Evolutionary conservation across 129 eudicot species (phyloP).

Genomic region (Arctium lappa): DNA sequence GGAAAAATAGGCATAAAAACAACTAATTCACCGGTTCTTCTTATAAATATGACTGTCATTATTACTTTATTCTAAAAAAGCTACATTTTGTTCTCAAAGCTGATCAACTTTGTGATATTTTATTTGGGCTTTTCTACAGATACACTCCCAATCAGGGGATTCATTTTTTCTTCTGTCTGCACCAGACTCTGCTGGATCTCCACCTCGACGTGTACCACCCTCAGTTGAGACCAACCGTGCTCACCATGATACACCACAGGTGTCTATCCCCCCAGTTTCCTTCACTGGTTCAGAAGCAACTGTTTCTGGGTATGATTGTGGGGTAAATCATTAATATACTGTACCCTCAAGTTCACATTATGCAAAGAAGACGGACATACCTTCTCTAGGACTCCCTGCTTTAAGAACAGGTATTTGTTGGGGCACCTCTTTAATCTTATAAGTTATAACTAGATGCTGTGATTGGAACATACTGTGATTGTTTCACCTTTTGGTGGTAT

Average conservation of each 20-base stretch:
- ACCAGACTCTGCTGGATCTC: conserved; percentile 84
- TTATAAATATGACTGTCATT: not conserved
- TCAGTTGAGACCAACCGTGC: conserved; percentile 33
- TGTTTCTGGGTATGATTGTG: conserved; percentile 30
- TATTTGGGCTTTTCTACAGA: conserved; percentile 43
- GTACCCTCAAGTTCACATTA: conserved; percentile 34
- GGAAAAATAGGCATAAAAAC: not conserved
- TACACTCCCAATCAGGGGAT: conserved; percentile 59
- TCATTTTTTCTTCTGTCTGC: conserved; percentile 65
- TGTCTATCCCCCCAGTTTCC: conserved; percentile 18
- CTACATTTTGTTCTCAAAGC: conserved; percentile 3
- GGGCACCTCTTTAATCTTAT: conserved; percentile 6
- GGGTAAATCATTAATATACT: conserved; percentile 21
- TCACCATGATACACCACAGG: conserved; percentile 6
- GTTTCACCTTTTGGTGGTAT: not conserved
- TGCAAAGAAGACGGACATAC: conserved; percentile 26
- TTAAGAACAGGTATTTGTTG: conserved; percentile 71
- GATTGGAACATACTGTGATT: conserved; percentile 13
- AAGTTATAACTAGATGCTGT: not conserved
- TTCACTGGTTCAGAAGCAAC: conserved; percentile 29
- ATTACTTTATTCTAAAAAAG: not conserved
- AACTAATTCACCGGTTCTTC: not conserved
- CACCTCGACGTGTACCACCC: conserved; percentile 82
- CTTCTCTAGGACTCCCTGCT: conserved; percentile 67
- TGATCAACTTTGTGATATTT: conserved; percentile 17